Base-by-base conservation (phyloP, 805 yeast species). In the Candida ipomoeae region DNA sequence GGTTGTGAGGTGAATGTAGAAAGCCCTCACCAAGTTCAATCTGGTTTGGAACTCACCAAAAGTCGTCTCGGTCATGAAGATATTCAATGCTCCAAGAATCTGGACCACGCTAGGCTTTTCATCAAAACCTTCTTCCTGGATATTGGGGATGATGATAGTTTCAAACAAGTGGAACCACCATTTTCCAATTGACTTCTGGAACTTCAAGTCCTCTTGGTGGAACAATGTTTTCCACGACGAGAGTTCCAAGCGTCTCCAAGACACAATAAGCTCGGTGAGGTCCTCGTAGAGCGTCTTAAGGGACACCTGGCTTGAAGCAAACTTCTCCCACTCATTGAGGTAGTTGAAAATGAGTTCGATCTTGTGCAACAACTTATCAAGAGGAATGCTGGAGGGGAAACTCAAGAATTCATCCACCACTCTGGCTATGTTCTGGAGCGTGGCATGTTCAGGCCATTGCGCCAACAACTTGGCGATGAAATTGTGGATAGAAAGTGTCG, bases 101-200 rank as follows among this genome's bases (percentile, higher is more conserved):
- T 60, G 60, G 10, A 55, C 57, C 5, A 57, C 49, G 1, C 53
- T 54, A 1, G 58, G 50, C 23, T 56, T 59, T 36, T 60, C 62
- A 6, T 44, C 53, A 11, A 20, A 41, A 14, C 53, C 51, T 10
- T 42, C 48, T 3, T 44, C 52, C n/a, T 40, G 51, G 6, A 82
- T 66, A 6, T 69, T 60, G 5, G 83, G 82, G 14, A 84, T 62
- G 36, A 87, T 70, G n/a, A 90, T 77, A 8, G 84, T 81, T 63
- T 94, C 98, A 62, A 85, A 94, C 44, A 94, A 71, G 62, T 90
- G 82, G 70, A 84, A 94, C 96, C 97, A 92, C 94, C 96, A 90
- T 56, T 82, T 82, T 20, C 95, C 89, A 43, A 84, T 68, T 6
- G 67, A 73, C 42, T 71, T 72, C 50, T 77, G 74, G 17, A 79